Evolutionary conservation across 2,329 filamentous ascomycete species (phyloP), one percentile per base, ranked within the genome.

Genomic region (Colletotrichum tofieldiae): DNA sequence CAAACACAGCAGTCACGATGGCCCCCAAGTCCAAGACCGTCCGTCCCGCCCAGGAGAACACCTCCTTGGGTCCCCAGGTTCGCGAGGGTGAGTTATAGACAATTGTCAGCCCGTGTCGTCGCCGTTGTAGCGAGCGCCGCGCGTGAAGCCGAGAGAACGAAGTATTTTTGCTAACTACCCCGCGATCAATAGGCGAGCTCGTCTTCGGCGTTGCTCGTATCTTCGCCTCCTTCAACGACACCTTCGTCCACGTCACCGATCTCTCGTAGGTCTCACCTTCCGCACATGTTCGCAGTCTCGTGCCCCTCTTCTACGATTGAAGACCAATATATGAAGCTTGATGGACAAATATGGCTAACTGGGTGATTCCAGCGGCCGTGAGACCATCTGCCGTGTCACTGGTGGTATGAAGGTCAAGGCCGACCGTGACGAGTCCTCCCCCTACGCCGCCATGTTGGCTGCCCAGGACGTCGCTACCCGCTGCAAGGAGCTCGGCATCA

Each of bases 321-420:
- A 37, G n/a, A 54, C 65, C 23, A 26, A 43, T 56, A 49, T 39
- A 61, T 14, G 37, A 41, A 52, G 39, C 26, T 62, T 59, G 60
- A 69, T 35, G 74, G 74, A 74, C 52, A 55, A 26, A 84, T 77
- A 88, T 63, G 86, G 87, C 90, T 92, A 87, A 93, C 85, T 90
- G 88, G 88, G 87, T 91, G 88, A 90, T 91, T 90, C 85, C 89
- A 97, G 94, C 89, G 96, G 96, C 89, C 96, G 96, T 88, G 96
- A 99, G 93, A 99, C 97, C 89, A 98, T 99, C 90, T 94, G 92
- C 92, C 95, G 96, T 94, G 96, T 99, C 80, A 99, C 97, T 82
- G 96, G 97, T 90, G 97, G 97, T 85, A 99, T 99, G 96, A 99
- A 99, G 92, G 96, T 99, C 92, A 99, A 99, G 93, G 95, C 95